Conservation (phyloP, 169 alveolate species). For the Plasmodium knowlesi region DNA sequence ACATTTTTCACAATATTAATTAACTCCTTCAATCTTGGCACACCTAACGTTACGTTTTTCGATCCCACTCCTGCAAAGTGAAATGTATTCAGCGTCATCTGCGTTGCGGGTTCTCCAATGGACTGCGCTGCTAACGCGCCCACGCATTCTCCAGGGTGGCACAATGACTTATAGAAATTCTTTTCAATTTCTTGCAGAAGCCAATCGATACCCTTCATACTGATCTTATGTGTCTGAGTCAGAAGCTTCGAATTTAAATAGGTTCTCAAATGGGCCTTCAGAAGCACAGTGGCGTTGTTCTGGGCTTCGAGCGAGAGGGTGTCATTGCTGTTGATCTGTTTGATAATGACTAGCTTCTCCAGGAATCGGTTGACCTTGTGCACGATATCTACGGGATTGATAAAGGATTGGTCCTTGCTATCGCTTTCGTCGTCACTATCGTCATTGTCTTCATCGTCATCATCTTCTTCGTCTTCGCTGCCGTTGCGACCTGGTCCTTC, state of each 20-base stretch:
- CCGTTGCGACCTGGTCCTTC: not conserved
- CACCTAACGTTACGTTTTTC: constrained; percentile 99
- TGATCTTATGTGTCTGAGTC: constrained; percentile 94
- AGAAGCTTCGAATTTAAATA: constrained; percentile 94
- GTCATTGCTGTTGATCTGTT: constrained; percentile 84
- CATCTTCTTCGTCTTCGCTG: not conserved
- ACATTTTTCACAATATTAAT: constrained; percentile 98
- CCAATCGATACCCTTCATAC: constrained; percentile 96
- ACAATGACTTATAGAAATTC: constrained; percentile 94
- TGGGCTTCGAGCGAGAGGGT: constrained; percentile 92
- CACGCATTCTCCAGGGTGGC: constrained; percentile 99
- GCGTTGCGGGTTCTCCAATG: constrained; percentile 99
- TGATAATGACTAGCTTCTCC: constrained; percentile 83
- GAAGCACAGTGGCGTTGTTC: constrained; percentile 92
- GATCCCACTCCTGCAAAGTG: constrained; percentile 99
- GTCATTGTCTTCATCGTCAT: not conserved
- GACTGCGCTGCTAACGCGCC: constrained; percentile 99
- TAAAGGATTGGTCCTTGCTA: constrained; percentile 55
- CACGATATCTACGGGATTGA: constrained; percentile 88
- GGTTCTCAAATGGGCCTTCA: constrained; percentile 95
- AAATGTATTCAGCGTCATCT: constrained; percentile 99
- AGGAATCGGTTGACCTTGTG: constrained; percentile 84
- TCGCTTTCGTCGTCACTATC: not conserved
- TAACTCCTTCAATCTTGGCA: constrained; percentile 99
- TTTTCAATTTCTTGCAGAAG: constrained; percentile 97